These are phyloP conservation scores for Ochetophila trinervis DNA, from an alignment of 306 rosid species.

Conservation along the genomic window DNA sequence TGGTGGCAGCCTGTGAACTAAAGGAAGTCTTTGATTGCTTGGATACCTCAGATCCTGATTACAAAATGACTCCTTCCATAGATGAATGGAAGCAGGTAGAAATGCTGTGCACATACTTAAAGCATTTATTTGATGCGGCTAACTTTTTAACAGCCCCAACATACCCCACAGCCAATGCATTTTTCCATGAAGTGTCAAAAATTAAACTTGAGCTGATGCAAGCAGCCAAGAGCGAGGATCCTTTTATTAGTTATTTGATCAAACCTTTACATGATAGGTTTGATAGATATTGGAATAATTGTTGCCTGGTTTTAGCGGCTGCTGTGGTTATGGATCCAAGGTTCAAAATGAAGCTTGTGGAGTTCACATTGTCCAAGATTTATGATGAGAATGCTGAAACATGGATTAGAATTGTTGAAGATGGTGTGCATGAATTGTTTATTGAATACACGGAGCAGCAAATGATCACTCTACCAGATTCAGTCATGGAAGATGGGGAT, in stretches of 20 bases:
- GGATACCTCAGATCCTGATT: slow-evolving; percentile 55
- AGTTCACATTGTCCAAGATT: slow-evolving; percentile 53
- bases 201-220: slow-evolving; percentile 60
- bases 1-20: slow-evolving; percentile 70
- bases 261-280: slow-evolving; percentile 66
- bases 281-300: slow-evolving; percentile 80
- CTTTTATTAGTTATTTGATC: slow-evolving; percentile 54
- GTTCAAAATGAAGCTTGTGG: slow-evolving; percentile 77
- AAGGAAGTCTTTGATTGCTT: slow-evolving; percentile 82
- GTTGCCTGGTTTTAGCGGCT: slow-evolving; percentile 68
- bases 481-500: slow-evolving; percentile 46
- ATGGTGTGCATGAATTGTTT: slow-evolving; percentile 73
- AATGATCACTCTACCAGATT: slow-evolving; percentile 47
- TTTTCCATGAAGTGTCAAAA: slow-evolving; percentile 65
- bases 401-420: slow-evolving; percentile 66
- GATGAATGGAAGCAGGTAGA: slow-evolving; percentile 80
- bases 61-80: slow-evolving; percentile 42
- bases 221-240: slow-evolving; percentile 65
- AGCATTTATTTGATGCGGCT: slow-evolving; percentile 66
- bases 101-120: slow-evolving; percentile 61
- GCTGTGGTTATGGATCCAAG: slow-evolving; percentile 88
- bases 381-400: slow-evolving; percentile 63
- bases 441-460: slow-evolving; percentile 48
- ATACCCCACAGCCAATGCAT: slow-evolving; percentile 66
- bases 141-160: slow-evolving; percentile 42